Conservation (phyloP, 2,329 filamentous ascomycete genomes). For the Monilinia fructicola region DNA sequence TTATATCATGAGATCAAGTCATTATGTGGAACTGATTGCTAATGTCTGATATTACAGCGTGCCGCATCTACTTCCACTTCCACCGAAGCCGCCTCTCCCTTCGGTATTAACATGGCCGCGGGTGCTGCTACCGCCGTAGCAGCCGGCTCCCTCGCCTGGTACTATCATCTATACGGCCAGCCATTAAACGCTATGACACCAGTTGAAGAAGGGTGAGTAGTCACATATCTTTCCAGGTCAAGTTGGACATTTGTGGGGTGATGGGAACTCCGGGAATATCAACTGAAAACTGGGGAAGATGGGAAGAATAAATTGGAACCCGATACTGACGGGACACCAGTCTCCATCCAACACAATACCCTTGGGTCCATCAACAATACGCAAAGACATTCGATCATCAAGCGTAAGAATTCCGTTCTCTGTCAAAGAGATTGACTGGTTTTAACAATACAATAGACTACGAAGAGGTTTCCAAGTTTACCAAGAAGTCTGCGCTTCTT, state of each 20-base stretch:
- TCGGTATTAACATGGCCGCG: conserved; percentile 83
- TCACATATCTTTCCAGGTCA: background rate
- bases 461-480: conserved; percentile 99
- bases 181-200: conserved; percentile 86
- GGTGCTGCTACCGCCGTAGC: conserved; percentile 83
- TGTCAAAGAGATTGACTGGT: conserved; percentile 3
- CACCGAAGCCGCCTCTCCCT: conserved; percentile 69
- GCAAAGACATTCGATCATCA: conserved; percentile 96
- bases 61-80: conserved; percentile 63
- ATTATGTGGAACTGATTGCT: conserved; percentile 39
- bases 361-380: conserved; percentile 92
- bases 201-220: conserved; percentile 91
- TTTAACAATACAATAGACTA: conserved; percentile 58
- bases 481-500: conserved; percentile 95
- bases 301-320: conserved; percentile 22
- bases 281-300: conserved; percentile 15
- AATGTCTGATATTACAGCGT: conserved; percentile 51
- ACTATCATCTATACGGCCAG: conserved; percentile 93
- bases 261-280: conserved; percentile 1
- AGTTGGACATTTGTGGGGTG: conserved; percentile 2
- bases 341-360: conserved; percentile 87
- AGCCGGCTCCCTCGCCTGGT: conserved; percentile 90
- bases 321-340: conserved; percentile 48
- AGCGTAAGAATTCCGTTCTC: conserved; percentile 65
- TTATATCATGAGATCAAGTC: background rate